phyloP scores from a whole-genome alignment of 2,329 filamentous ascomycete genomes.

The Ophiostoma ips region DNA sequence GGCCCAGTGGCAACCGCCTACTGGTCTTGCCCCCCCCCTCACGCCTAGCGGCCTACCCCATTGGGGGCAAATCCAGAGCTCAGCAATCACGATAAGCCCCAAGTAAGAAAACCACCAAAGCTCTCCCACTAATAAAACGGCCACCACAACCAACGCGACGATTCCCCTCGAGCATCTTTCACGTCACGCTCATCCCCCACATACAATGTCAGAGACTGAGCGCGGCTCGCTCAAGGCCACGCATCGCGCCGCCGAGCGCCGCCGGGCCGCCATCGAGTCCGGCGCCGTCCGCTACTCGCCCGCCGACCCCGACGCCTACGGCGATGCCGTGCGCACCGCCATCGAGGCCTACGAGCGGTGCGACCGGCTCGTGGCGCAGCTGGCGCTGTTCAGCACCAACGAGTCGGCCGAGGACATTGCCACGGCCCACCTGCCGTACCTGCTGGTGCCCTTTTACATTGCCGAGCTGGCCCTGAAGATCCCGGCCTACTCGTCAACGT shows the following conservation, averaged over 20 bases:
- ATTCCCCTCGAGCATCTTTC: no score
- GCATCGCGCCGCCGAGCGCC: conserved; percentile 36
- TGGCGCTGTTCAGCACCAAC: conserved; percentile 82
- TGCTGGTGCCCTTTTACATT: conserved; percentile 63
- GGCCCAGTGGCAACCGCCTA: no score
- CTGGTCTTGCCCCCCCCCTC: no score
- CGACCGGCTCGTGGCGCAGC: conserved; percentile 49
- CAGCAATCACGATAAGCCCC: no score
- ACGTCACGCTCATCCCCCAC: no score
- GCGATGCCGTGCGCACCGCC: conserved; percentile 50
- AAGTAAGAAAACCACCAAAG: no score
- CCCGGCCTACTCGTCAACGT: conserved; percentile 27
- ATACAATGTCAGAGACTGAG: not conserved
- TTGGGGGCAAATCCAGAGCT: no score
- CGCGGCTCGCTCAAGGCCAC: conserved; percentile 27
- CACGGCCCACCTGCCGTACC: conserved; percentile 73
- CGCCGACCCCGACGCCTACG: conserved; percentile 47
- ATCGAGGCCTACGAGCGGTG: conserved; percentile 63
- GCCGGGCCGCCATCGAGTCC: conserved; percentile 42
- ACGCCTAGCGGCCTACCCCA: no score
- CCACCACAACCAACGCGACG: no score
- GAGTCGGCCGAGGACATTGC: conserved; percentile 77
- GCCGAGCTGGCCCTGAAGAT: conserved; percentile 66
- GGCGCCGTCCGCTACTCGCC: conserved; percentile 3
- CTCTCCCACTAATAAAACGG: no score